A percentile compares a stretch with the other conserved stretches of the same genome.
Conservation (phyloP, 2,329 filamentous ascomycete species). For the Allantophomopsis cytisporea region DNA sequence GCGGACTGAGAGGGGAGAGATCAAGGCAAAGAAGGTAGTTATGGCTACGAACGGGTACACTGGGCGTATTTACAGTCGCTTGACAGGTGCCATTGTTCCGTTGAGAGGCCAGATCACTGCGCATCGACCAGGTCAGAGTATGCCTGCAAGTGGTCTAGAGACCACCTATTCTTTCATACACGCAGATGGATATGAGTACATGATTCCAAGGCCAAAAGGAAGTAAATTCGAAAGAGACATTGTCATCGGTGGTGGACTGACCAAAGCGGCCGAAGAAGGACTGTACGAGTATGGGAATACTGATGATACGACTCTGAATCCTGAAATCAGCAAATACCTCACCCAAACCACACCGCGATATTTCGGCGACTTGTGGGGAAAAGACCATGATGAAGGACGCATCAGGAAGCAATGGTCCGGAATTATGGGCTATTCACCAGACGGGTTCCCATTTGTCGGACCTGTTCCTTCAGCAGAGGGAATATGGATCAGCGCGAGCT, state of each 20-base stretch:
- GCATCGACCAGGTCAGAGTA: constrained; percentile 18
- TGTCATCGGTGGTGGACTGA: constrained; percentile 46
- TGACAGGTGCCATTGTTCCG: constrained; percentile 28
- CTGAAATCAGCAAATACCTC: constrained; percentile 33
- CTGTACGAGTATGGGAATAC: constrained; percentile 37
- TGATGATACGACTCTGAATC: constrained; percentile 38
- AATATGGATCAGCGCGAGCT: constrained; percentile 7
- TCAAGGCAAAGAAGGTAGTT: constrained; percentile 28
- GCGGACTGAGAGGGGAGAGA: constrained; percentile 25
- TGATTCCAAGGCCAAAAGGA: constrained; percentile 41
- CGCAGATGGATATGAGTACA: constrained; percentile 49
- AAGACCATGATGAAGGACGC: constrained; percentile 29
- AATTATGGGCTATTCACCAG: constrained; percentile 38
- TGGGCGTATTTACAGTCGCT: constrained; percentile 26
- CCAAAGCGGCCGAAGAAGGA: constrained; percentile 24
- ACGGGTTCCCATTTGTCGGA: constrained; percentile 38
- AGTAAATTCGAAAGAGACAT: constrained; percentile 29
- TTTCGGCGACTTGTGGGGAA: constrained; percentile 37
- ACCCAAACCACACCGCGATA: constrained; percentile 27
- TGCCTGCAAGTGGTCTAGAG: constrained; percentile 10
- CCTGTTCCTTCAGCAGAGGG: constrained; percentile 24
- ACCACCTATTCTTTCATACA: constrained; percentile 38
- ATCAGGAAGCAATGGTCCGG: constrained; percentile 35
- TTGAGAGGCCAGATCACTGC: constrained; percentile 35
- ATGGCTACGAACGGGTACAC: constrained; percentile 41